phyloP scores from a whole-genome alignment of 768 basidiomycete genomes.

The Russula vinacea region DNA sequence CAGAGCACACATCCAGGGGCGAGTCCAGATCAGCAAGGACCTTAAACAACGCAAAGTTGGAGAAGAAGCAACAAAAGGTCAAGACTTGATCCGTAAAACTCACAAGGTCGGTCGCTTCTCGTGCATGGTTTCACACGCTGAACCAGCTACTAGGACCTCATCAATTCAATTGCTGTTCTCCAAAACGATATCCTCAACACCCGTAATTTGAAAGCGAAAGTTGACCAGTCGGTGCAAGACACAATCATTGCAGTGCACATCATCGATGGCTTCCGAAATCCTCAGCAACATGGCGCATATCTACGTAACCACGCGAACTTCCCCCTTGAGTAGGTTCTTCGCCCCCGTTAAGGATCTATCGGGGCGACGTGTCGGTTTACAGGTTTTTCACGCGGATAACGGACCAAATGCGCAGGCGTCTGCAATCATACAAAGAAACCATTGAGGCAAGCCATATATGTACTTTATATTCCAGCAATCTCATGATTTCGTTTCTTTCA shows the following conservation, averaged over 20 bases:
- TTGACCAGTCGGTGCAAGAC: constrained; percentile 76
- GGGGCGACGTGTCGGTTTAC: background rate
- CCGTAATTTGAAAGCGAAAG: constrained; percentile 68
- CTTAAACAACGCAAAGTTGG: constrained; percentile 73
- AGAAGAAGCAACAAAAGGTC: constrained; percentile 68
- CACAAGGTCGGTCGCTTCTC: constrained; percentile 52
- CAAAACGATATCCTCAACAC: constrained; percentile 65
- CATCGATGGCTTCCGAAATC: constrained; percentile 74
- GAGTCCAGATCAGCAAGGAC: constrained; percentile 76
- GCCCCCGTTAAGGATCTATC: background rate
- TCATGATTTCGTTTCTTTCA: constrained; percentile 32
- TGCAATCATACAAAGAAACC: constrained; percentile 76
- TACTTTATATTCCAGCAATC: background rate
- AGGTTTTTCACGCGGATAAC: constrained; percentile 75
- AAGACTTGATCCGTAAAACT: constrained; percentile 61
- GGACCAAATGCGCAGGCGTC: constrained; percentile 64
- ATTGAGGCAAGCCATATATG: constrained; percentile 52
- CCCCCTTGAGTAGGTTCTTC: constrained; percentile 64
- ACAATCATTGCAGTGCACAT: constrained; percentile 74
- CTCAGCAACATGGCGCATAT: constrained; percentile 65
- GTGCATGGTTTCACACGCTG: background rate
- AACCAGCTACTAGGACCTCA: constrained; percentile 51
- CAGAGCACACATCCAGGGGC: constrained; percentile 71
- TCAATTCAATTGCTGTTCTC: constrained; percentile 57
- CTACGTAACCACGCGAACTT: constrained; percentile 79